Evolutionary conservation across 2,329 filamentous ascomycete genomes (phyloP), one percentile per base, ranked within the genome.

Genomic region (Ophiostoma fasciatum): DNA sequence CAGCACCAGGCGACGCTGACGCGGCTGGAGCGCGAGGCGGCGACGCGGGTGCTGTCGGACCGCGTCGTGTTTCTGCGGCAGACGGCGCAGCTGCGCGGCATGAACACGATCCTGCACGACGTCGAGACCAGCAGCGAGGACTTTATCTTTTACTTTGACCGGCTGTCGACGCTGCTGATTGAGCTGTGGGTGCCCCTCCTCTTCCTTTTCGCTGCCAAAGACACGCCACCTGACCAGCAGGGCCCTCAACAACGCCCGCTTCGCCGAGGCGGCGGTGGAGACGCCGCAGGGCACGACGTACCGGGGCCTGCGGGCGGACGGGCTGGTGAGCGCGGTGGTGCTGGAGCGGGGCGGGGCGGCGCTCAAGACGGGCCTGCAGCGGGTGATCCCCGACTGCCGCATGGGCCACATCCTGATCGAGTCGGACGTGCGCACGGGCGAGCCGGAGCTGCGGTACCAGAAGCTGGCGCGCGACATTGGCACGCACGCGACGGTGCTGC

Each of bases 101-200:
- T 98, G 71, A 87, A 83, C 53, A 94, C 87, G 0, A 81, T 94
- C 38, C 72, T 98, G 28, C 79, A 92, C 51, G 71, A 90, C 48
- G 78, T 82, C 14, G 69, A 76, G 32, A 88, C 84, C 0, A 64
- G 70, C 7, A 71, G 82, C 28, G 88, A 94, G 52, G 87, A 96
- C 48, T 96, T 94, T 53, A 83, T 94, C 43, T 96, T 96, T 58
- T 96, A 96, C 58, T 94, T 96, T 55, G 85, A 98, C 57, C 74
- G 90, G 26, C 64, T 96, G 26, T 75, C 82, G 2, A 74, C 81
- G n/a, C 64, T 94, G 35, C 65, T 96, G 19, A 72, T 96, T 31
- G 88, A 96, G 56, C 63, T 75, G 71, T 78, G 57, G 42, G 41
- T 35, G 7, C 13, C 10, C 9, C 18, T 10, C 7, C 4, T 15